These are phyloP conservation scores for Hanseniaspora occidentalis DNA, from an alignment of 805 yeast genomes.

Conservation along the genomic window DNA sequence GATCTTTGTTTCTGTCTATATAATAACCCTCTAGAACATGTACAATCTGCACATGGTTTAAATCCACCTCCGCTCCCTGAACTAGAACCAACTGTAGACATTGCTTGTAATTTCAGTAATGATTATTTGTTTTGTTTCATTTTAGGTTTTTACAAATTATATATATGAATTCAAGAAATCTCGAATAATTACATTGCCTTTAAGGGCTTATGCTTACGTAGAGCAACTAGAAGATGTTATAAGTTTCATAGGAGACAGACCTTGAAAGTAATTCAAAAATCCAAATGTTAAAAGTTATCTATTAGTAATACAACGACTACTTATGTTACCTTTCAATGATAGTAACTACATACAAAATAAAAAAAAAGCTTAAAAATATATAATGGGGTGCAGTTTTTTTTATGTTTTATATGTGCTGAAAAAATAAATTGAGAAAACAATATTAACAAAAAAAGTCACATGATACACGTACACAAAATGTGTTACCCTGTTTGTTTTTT, in stretches of 20 bases:
- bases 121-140: background rate
- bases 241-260: background rate
- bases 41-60: conserved; percentile 59
- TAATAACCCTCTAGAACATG: conserved; percentile 72
- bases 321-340: too few relatives aligned
- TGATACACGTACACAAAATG: too few relatives aligned
- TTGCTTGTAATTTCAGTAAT: background rate
- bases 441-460: too few relatives aligned
- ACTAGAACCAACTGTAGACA: conserved; percentile 7
- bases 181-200: too few relatives aligned
- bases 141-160: background rate
- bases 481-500: too few relatives aligned
- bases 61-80: conserved; percentile 20
- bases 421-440: background rate
- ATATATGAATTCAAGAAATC: too few relatives aligned
- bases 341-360: too few relatives aligned
- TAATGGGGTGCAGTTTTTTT: background rate
- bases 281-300: background rate
- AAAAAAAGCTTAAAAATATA: too few relatives aligned
- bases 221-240: too few relatives aligned
- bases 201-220: too few relatives aligned
- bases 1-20: conserved; percentile 55
- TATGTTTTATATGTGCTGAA: background rate
- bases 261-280: background rate
- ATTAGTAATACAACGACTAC: background rate